Conservation (phyloP, 2,329 filamentous ascomycete species). For the Botrytis aclada region DNA sequence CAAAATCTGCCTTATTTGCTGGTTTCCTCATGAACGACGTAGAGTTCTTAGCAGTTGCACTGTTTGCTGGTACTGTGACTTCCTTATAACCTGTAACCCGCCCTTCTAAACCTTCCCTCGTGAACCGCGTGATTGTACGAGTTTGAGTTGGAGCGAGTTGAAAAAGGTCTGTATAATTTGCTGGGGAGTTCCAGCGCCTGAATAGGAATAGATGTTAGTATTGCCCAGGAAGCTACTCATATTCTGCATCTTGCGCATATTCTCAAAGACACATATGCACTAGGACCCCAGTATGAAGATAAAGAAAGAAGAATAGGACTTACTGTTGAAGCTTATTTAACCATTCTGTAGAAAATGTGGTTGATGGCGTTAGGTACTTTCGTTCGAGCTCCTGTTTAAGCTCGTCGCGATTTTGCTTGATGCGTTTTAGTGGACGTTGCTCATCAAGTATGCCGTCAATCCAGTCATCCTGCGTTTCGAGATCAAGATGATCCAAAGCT, state of each 20-base stretch:
- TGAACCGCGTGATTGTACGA: conserved; percentile 90
- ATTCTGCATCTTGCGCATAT: neutral
- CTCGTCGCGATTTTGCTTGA: conserved; percentile 53
- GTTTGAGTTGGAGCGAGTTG: conserved; percentile 87
- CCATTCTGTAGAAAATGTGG: conserved; percentile 79
- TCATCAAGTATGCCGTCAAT: conserved; percentile 61
- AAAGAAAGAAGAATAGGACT: conserved; percentile 24
- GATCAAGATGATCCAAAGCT: conserved; percentile 51
- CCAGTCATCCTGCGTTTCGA: conserved; percentile 40
- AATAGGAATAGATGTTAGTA: conserved; percentile 23
- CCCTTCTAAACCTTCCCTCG: conserved; percentile 85
- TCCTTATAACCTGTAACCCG: conserved; percentile 91
- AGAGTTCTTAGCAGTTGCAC: conserved; percentile 90
- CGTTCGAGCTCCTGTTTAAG: conserved; percentile 70
- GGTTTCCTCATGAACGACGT: conserved; percentile 86
- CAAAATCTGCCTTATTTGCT: conserved; percentile 82
- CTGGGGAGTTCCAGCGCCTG: conserved; percentile 74
- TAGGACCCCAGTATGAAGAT: neutral
- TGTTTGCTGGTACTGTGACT: conserved; percentile 85
- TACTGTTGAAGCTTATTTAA: conserved; percentile 82
- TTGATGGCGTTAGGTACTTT: conserved; percentile 75
- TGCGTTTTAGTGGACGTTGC: conserved; percentile 49
- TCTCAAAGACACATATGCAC: neutral
- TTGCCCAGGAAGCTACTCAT: neutral
- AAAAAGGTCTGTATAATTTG: conserved; percentile 81